Conservation (phyloP, 305 asterid genomes). For the Fraxinus velutina region DNA sequence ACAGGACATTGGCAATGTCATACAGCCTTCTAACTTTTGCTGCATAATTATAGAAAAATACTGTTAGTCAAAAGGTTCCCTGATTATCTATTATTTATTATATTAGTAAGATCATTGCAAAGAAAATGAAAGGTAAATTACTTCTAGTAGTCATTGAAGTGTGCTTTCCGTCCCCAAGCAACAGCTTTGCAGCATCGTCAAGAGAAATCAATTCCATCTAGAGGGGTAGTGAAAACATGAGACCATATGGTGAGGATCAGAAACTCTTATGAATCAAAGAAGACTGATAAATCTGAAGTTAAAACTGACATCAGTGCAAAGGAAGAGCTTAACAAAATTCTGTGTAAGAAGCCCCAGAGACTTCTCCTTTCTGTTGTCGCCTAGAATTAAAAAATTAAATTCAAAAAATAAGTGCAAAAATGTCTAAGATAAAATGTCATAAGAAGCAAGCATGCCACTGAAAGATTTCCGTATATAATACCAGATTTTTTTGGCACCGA, state of each 20-base stretch:
- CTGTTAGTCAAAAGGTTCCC: constrained; percentile 11
- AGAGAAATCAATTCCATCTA: constrained; percentile 90
- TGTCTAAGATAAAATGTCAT: neutral
- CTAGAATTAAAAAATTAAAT: constrained; percentile 20
- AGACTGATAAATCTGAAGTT: neutral
- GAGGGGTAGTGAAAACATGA: neutral
- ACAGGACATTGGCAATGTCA: constrained; percentile 88
- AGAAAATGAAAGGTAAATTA: constrained; percentile 25
- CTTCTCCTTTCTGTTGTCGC: constrained; percentile 89
- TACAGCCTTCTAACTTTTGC: constrained; percentile 90
- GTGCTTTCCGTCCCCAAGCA: constrained; percentile 81
- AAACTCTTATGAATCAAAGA: neutral
- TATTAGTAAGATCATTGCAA: neutral
- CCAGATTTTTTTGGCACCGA: constrained; percentile 41
- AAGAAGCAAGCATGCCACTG: neutral
- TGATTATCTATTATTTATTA: constrained; percentile 8
- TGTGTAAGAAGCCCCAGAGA: constrained; percentile 91
- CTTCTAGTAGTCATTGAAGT: constrained; percentile 89
- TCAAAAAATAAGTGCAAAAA: neutral
- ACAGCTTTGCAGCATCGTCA: constrained; percentile 88
- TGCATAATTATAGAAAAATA: constrained; percentile 34
- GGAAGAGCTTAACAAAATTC: constrained; percentile 84
- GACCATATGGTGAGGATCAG: constrained; percentile 3
- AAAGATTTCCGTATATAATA: constrained; percentile 19
- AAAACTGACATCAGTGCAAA: constrained; percentile 75